Conservation (phyloP, 2,329 filamentous ascomycete genomes). For the Epichloe coenophiala region DNA sequence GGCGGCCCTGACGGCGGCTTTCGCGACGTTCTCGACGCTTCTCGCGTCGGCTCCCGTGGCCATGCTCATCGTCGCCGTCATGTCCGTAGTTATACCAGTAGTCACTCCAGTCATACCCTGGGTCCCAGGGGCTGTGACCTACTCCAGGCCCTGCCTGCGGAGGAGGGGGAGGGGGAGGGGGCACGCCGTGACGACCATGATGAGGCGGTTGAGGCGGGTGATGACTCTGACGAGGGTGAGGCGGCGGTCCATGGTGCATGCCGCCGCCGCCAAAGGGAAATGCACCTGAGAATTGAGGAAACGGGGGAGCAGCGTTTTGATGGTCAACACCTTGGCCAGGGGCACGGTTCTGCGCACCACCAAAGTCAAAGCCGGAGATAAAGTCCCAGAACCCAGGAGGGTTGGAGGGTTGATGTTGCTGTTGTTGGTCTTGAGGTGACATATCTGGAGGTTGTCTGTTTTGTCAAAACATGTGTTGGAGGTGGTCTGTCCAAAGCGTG, state of each 20-base stretch:
- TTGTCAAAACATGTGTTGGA: too few relatives aligned
- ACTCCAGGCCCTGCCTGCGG: too few relatives aligned
- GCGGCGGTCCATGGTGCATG: constrained; percentile 4
- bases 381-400: constrained; percentile 19
- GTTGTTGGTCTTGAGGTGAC: constrained; percentile 8
- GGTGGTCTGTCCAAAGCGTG: too few relatives aligned
- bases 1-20: constrained; percentile 2
- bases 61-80: constrained; percentile 12
- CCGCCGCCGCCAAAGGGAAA: constrained; percentile 20
- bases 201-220: neutral
- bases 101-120: constrained; percentile 12
- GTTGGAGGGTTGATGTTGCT: constrained; percentile 4
- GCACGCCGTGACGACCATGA: constrained; percentile 5
- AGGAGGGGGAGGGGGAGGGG: neutral
- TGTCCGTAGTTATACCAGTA: constrained; percentile 8
- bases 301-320: constrained; percentile 11
- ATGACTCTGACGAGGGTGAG: neutral
- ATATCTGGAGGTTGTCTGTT: constrained; percentile 8
- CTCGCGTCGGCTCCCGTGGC: constrained; percentile 10
- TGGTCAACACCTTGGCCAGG: constrained; percentile 27
- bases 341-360: constrained; percentile 12
- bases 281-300: constrained; percentile 15
- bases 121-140: constrained; percentile 1
- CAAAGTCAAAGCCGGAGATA: constrained; percentile 19
- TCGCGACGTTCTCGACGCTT: neutral